Conservation (phyloP, 1,139 yeast species). For the Torulaspora globosa region DNA sequence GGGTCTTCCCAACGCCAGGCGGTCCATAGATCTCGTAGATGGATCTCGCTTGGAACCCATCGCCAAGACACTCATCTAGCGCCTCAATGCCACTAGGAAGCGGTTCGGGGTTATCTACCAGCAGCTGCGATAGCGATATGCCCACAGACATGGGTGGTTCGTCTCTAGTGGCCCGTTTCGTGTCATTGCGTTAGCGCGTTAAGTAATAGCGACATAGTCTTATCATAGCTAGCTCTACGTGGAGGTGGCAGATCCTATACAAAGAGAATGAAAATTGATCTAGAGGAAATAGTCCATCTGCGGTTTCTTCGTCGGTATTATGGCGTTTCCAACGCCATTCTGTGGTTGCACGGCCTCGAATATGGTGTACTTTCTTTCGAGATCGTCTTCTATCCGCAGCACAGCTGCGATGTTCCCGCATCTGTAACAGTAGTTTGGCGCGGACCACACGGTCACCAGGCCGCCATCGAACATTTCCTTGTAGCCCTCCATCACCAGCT, state of each 20-base stretch:
- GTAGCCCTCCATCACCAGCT: slow-evolving; percentile 96
- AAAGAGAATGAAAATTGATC: neutral
- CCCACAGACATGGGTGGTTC: slow-evolving; percentile 31
- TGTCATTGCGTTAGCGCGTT: neutral
- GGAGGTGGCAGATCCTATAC: neutral
- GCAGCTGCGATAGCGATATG: slow-evolving; percentile 34
- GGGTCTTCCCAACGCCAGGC: slow-evolving; percentile 35
- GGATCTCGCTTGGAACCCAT: slow-evolving; percentile 30
- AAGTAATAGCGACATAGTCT: neutral
- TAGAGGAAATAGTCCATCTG: slow-evolving; percentile 38
- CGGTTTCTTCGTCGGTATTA: slow-evolving; percentile 37
- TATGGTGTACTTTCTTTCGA: slow-evolving; percentile 69
- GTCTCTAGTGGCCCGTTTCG: neutral
- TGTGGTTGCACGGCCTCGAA: slow-evolving; percentile 69
- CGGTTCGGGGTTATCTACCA: slow-evolving; percentile 25
- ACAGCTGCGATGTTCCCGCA: slow-evolving; percentile 96
- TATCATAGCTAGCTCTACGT: neutral
- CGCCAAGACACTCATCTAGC: slow-evolving; percentile 27
- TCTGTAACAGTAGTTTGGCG: slow-evolving; percentile 91
- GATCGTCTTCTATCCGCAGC: slow-evolving; percentile 66
- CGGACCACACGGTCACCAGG: slow-evolving; percentile 88
- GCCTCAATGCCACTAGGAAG: slow-evolving; percentile 25
- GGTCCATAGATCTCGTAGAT: slow-evolving; percentile 37
- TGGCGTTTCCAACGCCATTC: slow-evolving; percentile 36
- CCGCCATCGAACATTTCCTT: slow-evolving; percentile 83